Evolutionary conservation across 768 basidiomycete genomes (phyloP).

Genomic region (Antrodiella citrinella): DNA sequence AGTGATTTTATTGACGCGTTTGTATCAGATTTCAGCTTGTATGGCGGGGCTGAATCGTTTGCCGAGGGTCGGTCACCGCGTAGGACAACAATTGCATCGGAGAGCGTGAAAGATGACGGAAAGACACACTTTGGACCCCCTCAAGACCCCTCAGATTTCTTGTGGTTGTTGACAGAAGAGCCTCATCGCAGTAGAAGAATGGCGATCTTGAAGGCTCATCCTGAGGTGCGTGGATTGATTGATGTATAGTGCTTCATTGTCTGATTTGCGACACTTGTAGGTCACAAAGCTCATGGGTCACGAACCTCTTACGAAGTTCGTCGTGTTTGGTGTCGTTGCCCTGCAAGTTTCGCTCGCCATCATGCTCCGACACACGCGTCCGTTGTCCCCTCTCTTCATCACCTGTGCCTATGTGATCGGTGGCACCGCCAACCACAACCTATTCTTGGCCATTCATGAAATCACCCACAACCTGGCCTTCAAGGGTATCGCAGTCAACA

Average conservation of each 20-base stretch:
- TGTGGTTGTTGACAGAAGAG: conserved; percentile 98
- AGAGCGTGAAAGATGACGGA: conserved; percentile 40
- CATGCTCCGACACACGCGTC: conserved; percentile 57
- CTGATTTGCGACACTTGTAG: conserved; percentile 28
- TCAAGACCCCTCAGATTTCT: conserved; percentile 77
- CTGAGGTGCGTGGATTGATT: conserved; percentile 49
- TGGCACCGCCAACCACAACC: conserved; percentile 94
- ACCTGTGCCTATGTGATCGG: conserved; percentile 78
- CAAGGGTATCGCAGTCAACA: conserved; percentile 72
- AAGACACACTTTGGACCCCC: conserved; percentile 42
- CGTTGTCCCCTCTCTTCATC: conserved; percentile 67
- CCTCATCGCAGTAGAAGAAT: conserved; percentile 85
- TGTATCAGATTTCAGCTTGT: conserved; percentile 63
- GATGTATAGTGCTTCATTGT: background rate
- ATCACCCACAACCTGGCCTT: conserved; percentile 98
- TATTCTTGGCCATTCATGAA: conserved; percentile 97
- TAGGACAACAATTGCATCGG: conserved; percentile 30
- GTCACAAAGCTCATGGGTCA: conserved; percentile 96
- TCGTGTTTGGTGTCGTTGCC: conserved; percentile 75
- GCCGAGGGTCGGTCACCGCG: conserved; percentile 40
- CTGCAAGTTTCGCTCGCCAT: conserved; percentile 65
- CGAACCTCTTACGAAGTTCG: conserved; percentile 85
- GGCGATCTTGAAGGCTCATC: conserved; percentile 91
- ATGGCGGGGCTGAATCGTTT: conserved; percentile 77
- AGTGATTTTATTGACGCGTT: background rate